A percentile compares a stretch with the other conserved stretches of the same genome.
These are phyloP conservation scores for Rutstroemia sp. DNA, from an alignment of 2,329 filamentous ascomycete genomes.

Conservation along the genomic window DNA sequence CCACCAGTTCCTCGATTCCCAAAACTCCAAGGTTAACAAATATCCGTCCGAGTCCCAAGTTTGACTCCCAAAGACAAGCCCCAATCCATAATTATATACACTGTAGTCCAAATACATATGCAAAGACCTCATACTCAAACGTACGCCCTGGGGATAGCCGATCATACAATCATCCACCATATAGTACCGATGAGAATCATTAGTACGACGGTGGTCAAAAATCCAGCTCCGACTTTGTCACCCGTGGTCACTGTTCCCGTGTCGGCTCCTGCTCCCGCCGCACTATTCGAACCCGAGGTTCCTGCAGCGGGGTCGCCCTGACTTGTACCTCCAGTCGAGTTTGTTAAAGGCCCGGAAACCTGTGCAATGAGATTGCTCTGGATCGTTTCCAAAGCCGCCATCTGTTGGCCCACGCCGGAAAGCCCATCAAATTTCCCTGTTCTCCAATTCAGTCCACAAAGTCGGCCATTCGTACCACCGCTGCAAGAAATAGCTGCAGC, in stretches of 20 bases:
- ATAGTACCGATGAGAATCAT: conserved; percentile 44
- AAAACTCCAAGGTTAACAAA: too few relatives aligned
- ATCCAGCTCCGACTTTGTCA: conserved; percentile 62
- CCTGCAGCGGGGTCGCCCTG: conserved; percentile 31
- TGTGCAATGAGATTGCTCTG: conserved; percentile 48
- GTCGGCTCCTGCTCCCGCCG: neutral
- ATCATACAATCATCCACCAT: conserved; percentile 43
- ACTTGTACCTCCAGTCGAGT: conserved; percentile 51
- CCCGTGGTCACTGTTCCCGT: conserved; percentile 34
- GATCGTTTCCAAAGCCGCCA: conserved; percentile 56
- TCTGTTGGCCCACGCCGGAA: conserved; percentile 52
- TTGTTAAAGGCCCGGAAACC: conserved; percentile 37
- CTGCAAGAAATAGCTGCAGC: conserved; percentile 51
- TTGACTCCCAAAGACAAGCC: too few relatives aligned
- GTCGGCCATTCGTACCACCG: conserved; percentile 49
- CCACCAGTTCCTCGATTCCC: too few relatives aligned
- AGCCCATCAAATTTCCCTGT: conserved; percentile 38
- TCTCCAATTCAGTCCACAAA: conserved; percentile 56
- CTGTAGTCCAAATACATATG: neutral
- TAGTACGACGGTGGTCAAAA: conserved; percentile 52
- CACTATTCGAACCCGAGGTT: neutral
- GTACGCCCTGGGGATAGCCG: neutral
- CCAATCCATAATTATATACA: neutral
- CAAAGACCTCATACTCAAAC: neutral
- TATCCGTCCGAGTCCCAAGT: too few relatives aligned